Evolutionary conservation across 768 basidiomycete species (phyloP).

Genomic region (Rhizopogon salebrosus): DNA sequence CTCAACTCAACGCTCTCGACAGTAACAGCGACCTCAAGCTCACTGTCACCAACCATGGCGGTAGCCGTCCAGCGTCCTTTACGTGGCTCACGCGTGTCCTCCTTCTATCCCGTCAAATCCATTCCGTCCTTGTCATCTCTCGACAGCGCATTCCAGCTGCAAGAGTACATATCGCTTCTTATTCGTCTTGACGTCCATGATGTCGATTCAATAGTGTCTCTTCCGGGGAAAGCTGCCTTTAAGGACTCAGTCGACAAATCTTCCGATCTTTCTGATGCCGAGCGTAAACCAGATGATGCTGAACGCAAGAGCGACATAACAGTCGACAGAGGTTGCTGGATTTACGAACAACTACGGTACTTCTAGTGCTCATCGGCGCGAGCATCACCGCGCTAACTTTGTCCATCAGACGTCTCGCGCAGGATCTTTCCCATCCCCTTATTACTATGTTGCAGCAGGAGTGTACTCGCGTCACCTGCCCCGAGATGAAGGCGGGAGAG

Average conservation of each 20-base stretch:
- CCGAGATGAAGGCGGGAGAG: slow-evolving; percentile 98
- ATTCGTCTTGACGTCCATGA: slow-evolving; percentile 86
- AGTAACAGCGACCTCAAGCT: slow-evolving; percentile 7
- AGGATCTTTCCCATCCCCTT: slow-evolving; percentile 81
- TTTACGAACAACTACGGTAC: slow-evolving; percentile 63
- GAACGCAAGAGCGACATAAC: slow-evolving; percentile 40
- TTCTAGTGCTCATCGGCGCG: slow-evolving; percentile 5
- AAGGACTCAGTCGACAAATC: slow-evolving; percentile 22
- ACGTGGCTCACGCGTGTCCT: slow-evolving; percentile 72
- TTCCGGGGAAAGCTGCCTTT: slow-evolving; percentile 50
- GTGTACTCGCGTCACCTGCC: slow-evolving; percentile 82
- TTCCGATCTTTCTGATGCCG: slow-evolving; percentile 24
- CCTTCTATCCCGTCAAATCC: slow-evolving; percentile 73
- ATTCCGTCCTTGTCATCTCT: slow-evolving; percentile 67
- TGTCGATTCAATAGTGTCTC: slow-evolving; percentile 71
- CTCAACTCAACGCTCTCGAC: not conserved
- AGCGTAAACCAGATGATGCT: slow-evolving; percentile 25
- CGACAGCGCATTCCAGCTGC: slow-evolving; percentile 90
- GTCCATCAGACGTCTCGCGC: slow-evolving; percentile 66
- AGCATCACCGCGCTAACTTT: slow-evolving; percentile 1
- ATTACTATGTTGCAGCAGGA: slow-evolving; percentile 83
- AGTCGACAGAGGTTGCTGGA: slow-evolving; percentile 84
- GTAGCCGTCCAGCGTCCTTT: slow-evolving; percentile 56
- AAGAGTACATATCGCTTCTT: slow-evolving; percentile 89
- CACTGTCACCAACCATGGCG: slow-evolving; percentile 21